A percentile compares a stretch with the other conserved stretches of the same genome.
Evolutionary conservation across 192 early-diverging fungal species (phyloP).

Genomic region (Umbelopsis isabellina): DNA sequence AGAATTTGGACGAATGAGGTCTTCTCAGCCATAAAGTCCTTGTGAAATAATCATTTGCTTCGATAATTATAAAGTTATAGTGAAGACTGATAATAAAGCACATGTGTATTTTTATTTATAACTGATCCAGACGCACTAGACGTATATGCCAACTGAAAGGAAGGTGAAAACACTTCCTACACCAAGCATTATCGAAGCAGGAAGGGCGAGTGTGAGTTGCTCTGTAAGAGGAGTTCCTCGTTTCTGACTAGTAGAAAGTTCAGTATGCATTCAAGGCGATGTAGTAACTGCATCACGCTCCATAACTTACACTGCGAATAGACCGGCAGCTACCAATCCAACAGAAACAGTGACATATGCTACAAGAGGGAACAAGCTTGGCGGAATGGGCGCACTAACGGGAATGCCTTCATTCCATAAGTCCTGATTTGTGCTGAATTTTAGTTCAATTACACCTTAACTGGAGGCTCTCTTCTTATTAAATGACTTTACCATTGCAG

Average conservation of each 20-base stretch:
- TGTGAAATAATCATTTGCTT: too few relatives aligned
- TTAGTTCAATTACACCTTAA: neutral
- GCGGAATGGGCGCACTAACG: conserved; percentile 28
- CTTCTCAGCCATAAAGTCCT: too few relatives aligned
- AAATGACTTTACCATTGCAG: conserved; percentile 26
- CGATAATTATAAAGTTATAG: too few relatives aligned
- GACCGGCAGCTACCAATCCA: conserved; percentile 31
- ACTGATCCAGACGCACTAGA: conserved; percentile 25
- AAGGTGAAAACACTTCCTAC: conserved; percentile 44
- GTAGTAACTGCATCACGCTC: neutral
- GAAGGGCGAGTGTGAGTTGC: conserved; percentile 36
- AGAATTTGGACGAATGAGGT: conserved; percentile 1
- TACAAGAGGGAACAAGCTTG: conserved; percentile 25
- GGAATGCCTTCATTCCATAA: conserved; percentile 30
- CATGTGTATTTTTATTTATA: conserved; percentile 1
- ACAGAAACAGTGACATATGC: conserved; percentile 17
- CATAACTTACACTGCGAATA: conserved; percentile 36
- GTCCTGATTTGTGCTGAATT: conserved; percentile 13
- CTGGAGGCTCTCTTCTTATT: too few relatives aligned
- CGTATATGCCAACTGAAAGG: conserved; percentile 45
- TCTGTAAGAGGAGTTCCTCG: conserved; percentile 22
- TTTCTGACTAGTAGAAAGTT: conserved; percentile 14
- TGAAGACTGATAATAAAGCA: neutral
- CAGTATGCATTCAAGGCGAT: too few relatives aligned
- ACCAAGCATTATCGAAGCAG: conserved; percentile 42